Base-by-base conservation (phyloP, 768 basidiomycete species). In the Aureoboletus auriporus region DNA sequence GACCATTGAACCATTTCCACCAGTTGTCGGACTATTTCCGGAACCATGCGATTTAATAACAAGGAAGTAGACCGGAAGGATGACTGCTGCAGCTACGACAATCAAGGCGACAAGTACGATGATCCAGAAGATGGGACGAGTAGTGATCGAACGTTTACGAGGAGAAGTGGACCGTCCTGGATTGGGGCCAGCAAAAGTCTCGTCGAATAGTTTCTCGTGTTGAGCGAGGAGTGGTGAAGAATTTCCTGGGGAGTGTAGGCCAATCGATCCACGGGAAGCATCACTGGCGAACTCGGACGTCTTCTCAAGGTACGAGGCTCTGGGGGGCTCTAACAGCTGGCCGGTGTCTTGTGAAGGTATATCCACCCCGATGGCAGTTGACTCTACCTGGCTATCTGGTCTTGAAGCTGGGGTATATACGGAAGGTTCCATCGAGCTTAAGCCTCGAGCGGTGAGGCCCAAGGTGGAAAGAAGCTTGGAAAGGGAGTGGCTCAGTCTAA, bases 1-100 rank as follows among this genome's bases (percentile, higher is more conserved):
- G 44, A 92, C 69, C 5, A 72, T 71, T 27, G 83, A 86, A 9
- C 89, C 90, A 60, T 87, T 81, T 14, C 80, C 78, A 11, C 92
- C 92, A 3, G 72, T 58, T 12, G 57, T 69, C 13, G 29, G 20
- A 27, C 11, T 36, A 4, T 41, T 42, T 34, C 50, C 54, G 45
- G 52, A 33, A 26, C 57, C 34, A 30, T 53, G 57, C 27, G 47
- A 55, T 38, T 63, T 66, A 10, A 69, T 55, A 16, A 60, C 58
- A 9, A 66, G 23, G 41, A 68, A 62, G 42, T 68, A 67, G 44
- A 75, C 66, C 0, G 73, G 78, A 7, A 82, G 56, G 11, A 75
- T 63, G 40, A 78, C 67, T 28, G 71, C 71, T 12, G 66, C 58
- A 26, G 69, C 54, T 26, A 71, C 61, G 26, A 71, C 43, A 13